A percentile compares a stretch with the other conserved stretches of the same genome.
phyloP scores from a whole-genome alignment of 192 early-diverging fungal genomes.

The Gaertneriomyces sp. region DNA sequence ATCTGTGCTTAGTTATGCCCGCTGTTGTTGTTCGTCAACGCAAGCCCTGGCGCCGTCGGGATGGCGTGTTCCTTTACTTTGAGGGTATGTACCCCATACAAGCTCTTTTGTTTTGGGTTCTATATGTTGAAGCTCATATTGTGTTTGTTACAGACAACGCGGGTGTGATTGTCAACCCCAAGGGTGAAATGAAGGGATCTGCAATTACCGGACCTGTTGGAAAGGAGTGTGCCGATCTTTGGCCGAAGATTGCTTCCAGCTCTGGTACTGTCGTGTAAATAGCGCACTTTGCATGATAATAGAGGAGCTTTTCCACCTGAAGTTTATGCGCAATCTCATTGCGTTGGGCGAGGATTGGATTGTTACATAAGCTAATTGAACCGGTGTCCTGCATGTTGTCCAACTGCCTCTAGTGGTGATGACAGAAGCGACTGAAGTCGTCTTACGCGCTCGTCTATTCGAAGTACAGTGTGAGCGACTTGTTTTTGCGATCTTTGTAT shows the following conservation, averaged over 20 bases:
- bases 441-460: too few relatives aligned
- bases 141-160: slow-evolving; percentile 79
- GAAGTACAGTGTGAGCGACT: too few relatives aligned
- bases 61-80: slow-evolving; percentile 99
- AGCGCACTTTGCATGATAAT: background rate
- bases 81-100: slow-evolving; percentile 53
- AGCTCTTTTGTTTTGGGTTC: background rate
- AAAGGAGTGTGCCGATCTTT: slow-evolving; percentile 99
- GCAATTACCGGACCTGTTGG: slow-evolving; percentile 99
- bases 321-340: too few relatives aligned
- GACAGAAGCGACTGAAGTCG: too few relatives aligned
- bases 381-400: too few relatives aligned
- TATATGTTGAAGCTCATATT: background rate
- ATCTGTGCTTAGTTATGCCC: slow-evolving; percentile 73
- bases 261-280: slow-evolving; percentile 35
- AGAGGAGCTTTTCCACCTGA: background rate
- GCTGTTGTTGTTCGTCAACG: slow-evolving; percentile 99
- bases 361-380: too few relatives aligned
- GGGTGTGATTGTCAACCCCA: slow-evolving; percentile 99
- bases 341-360: too few relatives aligned
- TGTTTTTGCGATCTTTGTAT: too few relatives aligned
- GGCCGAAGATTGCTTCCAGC: slow-evolving; percentile 97
- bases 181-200: slow-evolving; percentile 99
- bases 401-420: too few relatives aligned
- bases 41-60: slow-evolving; percentile 98